These are phyloP conservation scores for Yamadazyma blattariae DNA, from an alignment of 1,139 yeast genomes.

Conservation along the genomic window DNA sequence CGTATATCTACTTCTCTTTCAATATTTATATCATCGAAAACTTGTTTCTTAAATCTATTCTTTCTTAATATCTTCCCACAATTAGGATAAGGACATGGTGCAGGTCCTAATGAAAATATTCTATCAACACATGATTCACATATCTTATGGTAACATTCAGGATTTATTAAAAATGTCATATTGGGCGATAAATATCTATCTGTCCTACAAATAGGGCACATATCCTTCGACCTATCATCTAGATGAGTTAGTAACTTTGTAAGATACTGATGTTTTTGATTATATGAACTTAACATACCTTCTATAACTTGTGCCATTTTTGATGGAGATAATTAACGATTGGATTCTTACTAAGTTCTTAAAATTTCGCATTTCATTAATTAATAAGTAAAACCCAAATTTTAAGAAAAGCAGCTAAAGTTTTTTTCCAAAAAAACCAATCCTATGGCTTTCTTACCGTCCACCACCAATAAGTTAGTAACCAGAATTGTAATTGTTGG, in stretches of 20 bases:
- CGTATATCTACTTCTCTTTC: slow-evolving; percentile 93
- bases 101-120: slow-evolving; percentile 91
- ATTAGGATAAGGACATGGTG: slow-evolving; percentile 92
- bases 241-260: slow-evolving; percentile 5
- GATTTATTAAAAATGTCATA: slow-evolving; percentile 87
- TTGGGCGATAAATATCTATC: slow-evolving; percentile 93
- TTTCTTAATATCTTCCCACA: slow-evolving; percentile 86
- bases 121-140: slow-evolving; percentile 97
- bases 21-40: slow-evolving; percentile 84
- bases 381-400: no score
- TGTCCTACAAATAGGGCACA: slow-evolving; percentile 98
- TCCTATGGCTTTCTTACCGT: slow-evolving; percentile 1
- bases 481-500: slow-evolving; percentile 2
- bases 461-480: neutral
- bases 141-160: slow-evolving; percentile 96
- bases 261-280: neutral
- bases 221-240: slow-evolving; percentile 56
- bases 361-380: no score
- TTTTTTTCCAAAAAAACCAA: no score
- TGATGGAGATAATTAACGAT: no score
- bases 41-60: slow-evolving; percentile 86
- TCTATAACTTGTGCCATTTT: slow-evolving; percentile 5
- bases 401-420: no score
- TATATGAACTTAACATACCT: slow-evolving; percentile 5
- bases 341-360: no score